Base-by-base conservation (phyloP, 2,329 filamentous ascomycete species). In the Fusarium heterosporum region DNA sequence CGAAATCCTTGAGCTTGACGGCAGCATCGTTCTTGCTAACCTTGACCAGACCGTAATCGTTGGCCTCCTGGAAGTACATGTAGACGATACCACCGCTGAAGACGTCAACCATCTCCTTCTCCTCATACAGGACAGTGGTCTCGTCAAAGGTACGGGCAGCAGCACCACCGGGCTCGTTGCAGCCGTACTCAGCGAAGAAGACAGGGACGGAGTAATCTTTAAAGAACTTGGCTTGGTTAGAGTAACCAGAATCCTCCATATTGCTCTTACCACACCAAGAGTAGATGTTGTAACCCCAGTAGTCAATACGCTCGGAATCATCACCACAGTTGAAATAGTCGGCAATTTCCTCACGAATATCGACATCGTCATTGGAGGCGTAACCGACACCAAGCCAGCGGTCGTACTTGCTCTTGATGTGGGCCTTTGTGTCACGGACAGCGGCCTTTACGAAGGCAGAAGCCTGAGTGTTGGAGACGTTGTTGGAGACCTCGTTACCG, bases 241-340 rank as follows among this genome's bases (percentile, higher is more conserved):
- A 84, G 81, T 94, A 99, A 54, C 93, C 93, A 5, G 96, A 97
- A 61, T 84, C 76, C 34, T 84, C 76, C 82, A 91, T 96, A 74
- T 84, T 88, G 75, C 92, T 97, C 72, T 94, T 79, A 72, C 95
- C 96, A 78, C 96, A 99, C 96, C 96, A 99, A 52, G 94, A 97
- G 87, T 99, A 99, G 82, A 98, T 97, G 86, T 99, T 99, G 90
- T 98, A 98, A 61, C 96, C 96, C 92, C 94, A 99, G 85, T 96
- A 98, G 81, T 99, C 96, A 70, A 98, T 97, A 63, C 91, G 75
- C 10, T 83, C 81, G 32, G 83, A 77, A 63, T 87, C 79, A 4
- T 73, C 56, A 62, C 94, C 92, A 77, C 96, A 99, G 85, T 97
- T 94, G 83, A 99, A 97, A 87, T 97, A 99, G 77, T 93, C 83